Evolutionary conservation across 352 stramenopile species (phyloP).

Genomic region (Phytophthora foliorum): DNA sequence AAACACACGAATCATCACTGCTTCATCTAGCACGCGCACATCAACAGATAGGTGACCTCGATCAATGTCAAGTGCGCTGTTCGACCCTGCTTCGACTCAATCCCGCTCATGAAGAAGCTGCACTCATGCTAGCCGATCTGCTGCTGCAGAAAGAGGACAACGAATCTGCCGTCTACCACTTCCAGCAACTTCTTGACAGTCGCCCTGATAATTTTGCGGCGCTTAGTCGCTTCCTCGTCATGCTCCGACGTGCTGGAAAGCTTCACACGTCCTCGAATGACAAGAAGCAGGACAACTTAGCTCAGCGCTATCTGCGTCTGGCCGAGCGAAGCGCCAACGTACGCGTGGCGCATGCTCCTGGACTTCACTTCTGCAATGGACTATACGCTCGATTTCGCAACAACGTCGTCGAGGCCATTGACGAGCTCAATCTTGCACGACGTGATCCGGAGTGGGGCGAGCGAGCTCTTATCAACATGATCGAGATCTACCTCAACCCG

Average conservation of each 20-base stretch:
- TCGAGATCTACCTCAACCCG: slow-evolving; percentile 95
- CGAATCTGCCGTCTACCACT: slow-evolving; percentile 90
- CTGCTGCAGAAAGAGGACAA: slow-evolving; percentile 91
- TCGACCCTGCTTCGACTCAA: slow-evolving; percentile 85
- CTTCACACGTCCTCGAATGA: slow-evolving; percentile 54
- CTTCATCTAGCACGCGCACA: slow-evolving; percentile 83
- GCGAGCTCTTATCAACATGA: slow-evolving; percentile 92
- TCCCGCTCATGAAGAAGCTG: slow-evolving; percentile 85
- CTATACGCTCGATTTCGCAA: slow-evolving; percentile 93
- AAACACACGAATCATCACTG: slow-evolving; percentile 87
- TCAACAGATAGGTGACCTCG: slow-evolving; percentile 77
- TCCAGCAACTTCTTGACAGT: slow-evolving; percentile 89
- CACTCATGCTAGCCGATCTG: slow-evolving; percentile 93
- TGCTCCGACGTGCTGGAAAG: slow-evolving; percentile 89
- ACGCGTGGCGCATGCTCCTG: slow-evolving; percentile 80
- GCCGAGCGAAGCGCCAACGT: slow-evolving; percentile 76
- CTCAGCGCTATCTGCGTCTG: slow-evolving; percentile 81
- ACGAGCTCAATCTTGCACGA: slow-evolving; percentile 91
- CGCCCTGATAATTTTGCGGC: slow-evolving; percentile 93
- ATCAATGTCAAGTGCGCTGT: slow-evolving; percentile 90
- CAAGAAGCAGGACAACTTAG: slow-evolving; percentile 37
- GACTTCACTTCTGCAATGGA: slow-evolving; percentile 93
- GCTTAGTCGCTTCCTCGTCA: slow-evolving; percentile 88
- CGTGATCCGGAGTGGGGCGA: slow-evolving; percentile 91
- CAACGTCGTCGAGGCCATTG: slow-evolving; percentile 91